Evolutionary conservation across 495 filamentous ascomycete species (phyloP).

Genomic region (Copromyces sp.): DNA sequence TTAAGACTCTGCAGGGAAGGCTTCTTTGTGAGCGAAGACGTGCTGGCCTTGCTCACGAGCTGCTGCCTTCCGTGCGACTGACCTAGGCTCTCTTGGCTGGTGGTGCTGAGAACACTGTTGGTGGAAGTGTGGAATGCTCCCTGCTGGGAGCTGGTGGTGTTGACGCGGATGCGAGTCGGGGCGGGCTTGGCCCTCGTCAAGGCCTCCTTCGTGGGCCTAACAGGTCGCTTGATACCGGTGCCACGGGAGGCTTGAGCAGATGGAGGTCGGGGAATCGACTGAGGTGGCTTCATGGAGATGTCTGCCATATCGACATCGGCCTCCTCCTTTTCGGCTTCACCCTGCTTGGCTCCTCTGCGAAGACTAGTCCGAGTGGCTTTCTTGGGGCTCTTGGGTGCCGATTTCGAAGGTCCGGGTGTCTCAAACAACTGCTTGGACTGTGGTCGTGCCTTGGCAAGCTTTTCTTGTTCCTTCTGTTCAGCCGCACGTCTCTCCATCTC

Average conservation of each 20-base stretch:
- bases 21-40: conserved; percentile 53
- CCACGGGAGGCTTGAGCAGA: conserved; percentile 40
- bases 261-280: conserved; percentile 42
- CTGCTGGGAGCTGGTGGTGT: conserved; percentile 55
- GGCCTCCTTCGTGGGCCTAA: conserved; percentile 61
- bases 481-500: conserved; percentile 38
- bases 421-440: conserved; percentile 8
- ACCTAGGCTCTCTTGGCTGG: conserved; percentile 47
- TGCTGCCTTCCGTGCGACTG: conserved; percentile 27
- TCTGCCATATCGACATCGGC: conserved; percentile 42
- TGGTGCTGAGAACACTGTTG: conserved; percentile 47
- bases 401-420: conserved; percentile 20
- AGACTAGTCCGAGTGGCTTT: conserved; percentile 40
- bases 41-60: conserved; percentile 55
- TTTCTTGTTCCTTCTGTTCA: conserved; percentile 24
- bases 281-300: conserved; percentile 39
- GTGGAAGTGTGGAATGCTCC: conserved; percentile 46
- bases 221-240: conserved; percentile 50
- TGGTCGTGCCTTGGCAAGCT: conserved; percentile 3
- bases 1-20: conserved; percentile 59
- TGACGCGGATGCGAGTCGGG: conserved; percentile 70
- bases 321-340: conserved; percentile 30
- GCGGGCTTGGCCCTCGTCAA: conserved; percentile 58
- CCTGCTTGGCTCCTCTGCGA: conserved; percentile 37
- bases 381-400: conserved; percentile 18